Conservation (phyloP, 148 eudicot genomes). For the Drosera capensis region DNA sequence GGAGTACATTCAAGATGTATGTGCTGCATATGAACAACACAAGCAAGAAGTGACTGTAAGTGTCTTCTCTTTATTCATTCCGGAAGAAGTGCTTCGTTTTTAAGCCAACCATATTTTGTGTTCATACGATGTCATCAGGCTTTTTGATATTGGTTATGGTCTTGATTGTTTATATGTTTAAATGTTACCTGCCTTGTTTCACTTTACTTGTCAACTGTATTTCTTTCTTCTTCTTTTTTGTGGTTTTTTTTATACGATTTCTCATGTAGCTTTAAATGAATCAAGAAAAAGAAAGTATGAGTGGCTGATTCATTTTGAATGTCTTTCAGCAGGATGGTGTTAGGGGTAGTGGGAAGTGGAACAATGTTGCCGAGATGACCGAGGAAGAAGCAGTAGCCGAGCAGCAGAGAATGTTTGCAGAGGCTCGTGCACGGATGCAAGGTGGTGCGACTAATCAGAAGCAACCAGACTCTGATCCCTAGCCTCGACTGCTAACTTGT, state of each 20-base stretch:
- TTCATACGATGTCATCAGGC: too few relatives aligned
- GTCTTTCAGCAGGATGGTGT: constrained; percentile 53
- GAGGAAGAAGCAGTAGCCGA: constrained; percentile 98
- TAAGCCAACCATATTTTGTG: too few relatives aligned
- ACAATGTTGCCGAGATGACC: constrained; percentile 66
- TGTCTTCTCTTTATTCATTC: background rate
- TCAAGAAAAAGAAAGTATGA: background rate
- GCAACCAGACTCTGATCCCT: constrained; percentile 34
- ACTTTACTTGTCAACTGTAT: too few relatives aligned
- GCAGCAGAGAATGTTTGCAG: constrained; percentile 99
- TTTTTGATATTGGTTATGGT: too few relatives aligned
- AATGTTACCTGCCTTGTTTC: too few relatives aligned
- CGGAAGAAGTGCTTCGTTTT: too few relatives aligned
- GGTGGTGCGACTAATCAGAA: constrained; percentile 42
- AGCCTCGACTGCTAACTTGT: constrained; percentile 24
- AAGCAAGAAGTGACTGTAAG: constrained; percentile 70
- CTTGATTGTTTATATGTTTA: too few relatives aligned
- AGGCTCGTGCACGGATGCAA: constrained; percentile 96
- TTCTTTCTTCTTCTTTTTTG: background rate
- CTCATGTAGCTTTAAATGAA: background rate
- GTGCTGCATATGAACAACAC: constrained; percentile 94
- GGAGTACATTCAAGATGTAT: constrained; percentile 80
- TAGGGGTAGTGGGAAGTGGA: constrained; percentile 57
- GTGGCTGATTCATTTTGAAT: background rate
- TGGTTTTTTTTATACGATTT: background rate